Percentiles rank a stretch among this genome's conserved stretches.
These are phyloP conservation scores for Hypomontagnella monticulosa DNA, from an alignment of 495 filamentous ascomycete genomes.

Conservation along the genomic window DNA sequence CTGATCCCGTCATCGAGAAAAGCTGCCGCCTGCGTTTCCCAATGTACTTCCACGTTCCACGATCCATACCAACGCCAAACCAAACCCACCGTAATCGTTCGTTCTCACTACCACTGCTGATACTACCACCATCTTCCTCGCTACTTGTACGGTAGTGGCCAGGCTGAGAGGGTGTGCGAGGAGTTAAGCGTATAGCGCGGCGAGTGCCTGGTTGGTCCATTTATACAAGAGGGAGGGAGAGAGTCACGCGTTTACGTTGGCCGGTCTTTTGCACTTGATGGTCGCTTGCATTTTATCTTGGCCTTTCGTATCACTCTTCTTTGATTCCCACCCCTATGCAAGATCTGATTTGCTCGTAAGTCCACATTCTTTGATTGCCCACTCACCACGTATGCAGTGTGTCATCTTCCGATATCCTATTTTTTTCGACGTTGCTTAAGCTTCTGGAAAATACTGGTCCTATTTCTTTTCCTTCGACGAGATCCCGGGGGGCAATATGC, in stretches of 20 bases:
- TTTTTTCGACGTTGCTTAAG: slow-evolving; percentile 4
- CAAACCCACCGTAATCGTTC: slow-evolving; percentile 24
- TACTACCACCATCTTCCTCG: slow-evolving; percentile 20
- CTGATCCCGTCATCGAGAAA: slow-evolving; percentile 16
- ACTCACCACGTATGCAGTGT: slow-evolving; percentile 20
- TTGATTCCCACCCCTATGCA: slow-evolving; percentile 43
- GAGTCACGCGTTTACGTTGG: slow-evolving; percentile 34
- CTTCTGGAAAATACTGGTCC: slow-evolving; percentile 4
- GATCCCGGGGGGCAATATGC: slow-evolving; percentile 6
- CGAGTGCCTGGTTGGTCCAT: slow-evolving; percentile 22
- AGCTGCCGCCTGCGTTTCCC: slow-evolving; percentile 15
- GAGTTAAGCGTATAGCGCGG: slow-evolving; percentile 31
- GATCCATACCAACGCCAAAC: slow-evolving; percentile 20
- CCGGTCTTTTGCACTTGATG: slow-evolving; percentile 22
- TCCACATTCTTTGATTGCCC: slow-evolving; percentile 33
- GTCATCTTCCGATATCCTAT: slow-evolving; percentile 31
- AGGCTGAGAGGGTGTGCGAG: slow-evolving; percentile 30
- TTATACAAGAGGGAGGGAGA: slow-evolving; percentile 14
- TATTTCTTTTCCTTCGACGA: background rate
- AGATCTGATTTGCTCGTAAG: slow-evolving; percentile 43
- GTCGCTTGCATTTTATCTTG: slow-evolving; percentile 33
- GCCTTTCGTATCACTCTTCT: slow-evolving; percentile 32
- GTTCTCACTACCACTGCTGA: slow-evolving; percentile 10
- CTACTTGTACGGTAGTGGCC: slow-evolving; percentile 21
- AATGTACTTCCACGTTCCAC: slow-evolving; percentile 43